phyloP scores from a whole-genome alignment of 352 stramenopile genomes.

The Phytophthora litchii region DNA sequence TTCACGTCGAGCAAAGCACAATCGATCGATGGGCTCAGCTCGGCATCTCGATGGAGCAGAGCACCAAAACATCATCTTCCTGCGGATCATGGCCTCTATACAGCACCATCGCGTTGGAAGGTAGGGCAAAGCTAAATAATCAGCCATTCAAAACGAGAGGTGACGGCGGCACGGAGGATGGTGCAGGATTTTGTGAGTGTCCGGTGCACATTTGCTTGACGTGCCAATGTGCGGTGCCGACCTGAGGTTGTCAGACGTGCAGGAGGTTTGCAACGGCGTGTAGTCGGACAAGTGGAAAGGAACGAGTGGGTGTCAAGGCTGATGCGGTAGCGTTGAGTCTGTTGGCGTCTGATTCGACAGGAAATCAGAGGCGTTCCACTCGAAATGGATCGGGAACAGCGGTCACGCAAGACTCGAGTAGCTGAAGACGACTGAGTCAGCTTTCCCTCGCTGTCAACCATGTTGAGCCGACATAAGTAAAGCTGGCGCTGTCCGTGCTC shows the following conservation, averaged over 20 bases:
- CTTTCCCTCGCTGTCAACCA: not conserved
- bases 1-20: constrained; percentile 10
- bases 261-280: constrained; percentile 15
- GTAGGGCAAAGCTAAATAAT: not conserved
- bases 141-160: not conserved
- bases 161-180: not conserved
- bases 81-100: not conserved
- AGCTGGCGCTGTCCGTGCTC: constrained; percentile 2
- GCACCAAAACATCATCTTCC: constrained; percentile 14
- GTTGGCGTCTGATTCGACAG: no score
- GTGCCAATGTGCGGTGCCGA: constrained; percentile 9
- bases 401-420: not conserved
- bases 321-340: no score
- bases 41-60: constrained; percentile 23
- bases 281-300: constrained; percentile 12
- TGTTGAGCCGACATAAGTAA: no score
- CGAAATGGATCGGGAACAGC: not conserved
- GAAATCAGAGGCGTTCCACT: constrained; percentile 7
- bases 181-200: not conserved
- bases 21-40: constrained; percentile 26
- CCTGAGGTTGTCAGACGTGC: constrained; percentile 20
- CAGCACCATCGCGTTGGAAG: not conserved
- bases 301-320: constrained; percentile 6
- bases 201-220: constrained; percentile 6
- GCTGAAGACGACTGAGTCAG: constrained; percentile 3